These are phyloP conservation scores for Populus davidiana DNA, from an alignment of 345 rosid species.

Conservation along the genomic window DNA sequence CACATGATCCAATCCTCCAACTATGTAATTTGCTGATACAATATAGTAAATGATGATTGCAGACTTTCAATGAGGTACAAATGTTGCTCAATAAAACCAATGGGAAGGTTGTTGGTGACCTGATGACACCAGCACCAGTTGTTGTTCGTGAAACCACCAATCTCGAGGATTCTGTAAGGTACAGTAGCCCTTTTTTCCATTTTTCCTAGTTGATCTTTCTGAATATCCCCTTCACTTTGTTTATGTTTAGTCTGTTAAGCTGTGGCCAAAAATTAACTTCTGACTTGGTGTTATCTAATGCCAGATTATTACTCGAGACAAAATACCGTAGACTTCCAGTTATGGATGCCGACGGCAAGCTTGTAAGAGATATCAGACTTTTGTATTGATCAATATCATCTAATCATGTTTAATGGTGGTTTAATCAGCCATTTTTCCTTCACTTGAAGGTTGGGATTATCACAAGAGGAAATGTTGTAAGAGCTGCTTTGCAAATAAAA, in stretches of 20 bases:
- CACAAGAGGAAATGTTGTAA: conserved; percentile 91
- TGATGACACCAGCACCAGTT: conserved; percentile 84
- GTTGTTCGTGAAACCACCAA: conserved; percentile 81
- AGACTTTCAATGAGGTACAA: conserved; percentile 88
- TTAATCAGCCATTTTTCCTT: neutral
- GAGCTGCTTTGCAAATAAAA: conserved; percentile 88
- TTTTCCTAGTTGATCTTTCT: neutral
- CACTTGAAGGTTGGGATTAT: conserved; percentile 74
- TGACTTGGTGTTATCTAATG: conserved; percentile 10
- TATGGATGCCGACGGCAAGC: conserved; percentile 74
- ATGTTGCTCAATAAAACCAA: conserved; percentile 82
- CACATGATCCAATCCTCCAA: neutral
- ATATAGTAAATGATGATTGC: conserved; percentile 21
- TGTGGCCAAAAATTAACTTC: conserved; percentile 12
- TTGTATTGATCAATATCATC: neutral
- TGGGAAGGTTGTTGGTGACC: conserved; percentile 76
- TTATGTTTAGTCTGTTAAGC: neutral
- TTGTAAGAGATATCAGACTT: conserved; percentile 45
- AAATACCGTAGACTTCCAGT: conserved; percentile 95
- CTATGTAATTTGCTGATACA: neutral
- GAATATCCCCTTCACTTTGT: neutral
- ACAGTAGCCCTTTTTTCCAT: neutral
- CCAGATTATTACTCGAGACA: conserved; percentile 78
- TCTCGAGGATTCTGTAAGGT: conserved; percentile 94
- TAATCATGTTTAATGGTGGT: neutral